Evolutionary conservation across 495 filamentous ascomycete species (phyloP).

Genomic region (Talaromyces thailandensis): DNA sequence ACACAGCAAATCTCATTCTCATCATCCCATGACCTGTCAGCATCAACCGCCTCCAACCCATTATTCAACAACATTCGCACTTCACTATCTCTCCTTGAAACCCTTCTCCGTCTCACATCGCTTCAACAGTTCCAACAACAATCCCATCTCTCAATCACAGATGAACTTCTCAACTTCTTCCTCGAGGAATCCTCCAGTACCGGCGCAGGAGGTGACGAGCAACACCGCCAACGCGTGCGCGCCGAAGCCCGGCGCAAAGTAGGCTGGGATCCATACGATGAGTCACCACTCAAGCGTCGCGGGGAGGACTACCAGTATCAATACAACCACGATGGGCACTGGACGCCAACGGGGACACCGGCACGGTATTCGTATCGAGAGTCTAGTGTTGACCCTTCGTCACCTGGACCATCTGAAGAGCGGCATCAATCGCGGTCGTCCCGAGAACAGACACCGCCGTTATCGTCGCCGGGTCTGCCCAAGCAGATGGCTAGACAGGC

Average conservation of each 20-base stretch:
- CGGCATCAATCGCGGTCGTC: slow-evolving; percentile 9
- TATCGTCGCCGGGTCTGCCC: slow-evolving; percentile 18
- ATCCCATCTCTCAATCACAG: slow-evolving; percentile 86
- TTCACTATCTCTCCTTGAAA: slow-evolving; percentile 88
- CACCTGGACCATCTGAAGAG: not conserved
- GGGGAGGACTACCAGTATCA: slow-evolving; percentile 53
- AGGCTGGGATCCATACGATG: slow-evolving; percentile 85
- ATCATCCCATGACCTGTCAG: slow-evolving; percentile 25
- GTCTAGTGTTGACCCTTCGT: not conserved
- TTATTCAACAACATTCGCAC: slow-evolving; percentile 55
- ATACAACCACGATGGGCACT: slow-evolving; percentile 3
- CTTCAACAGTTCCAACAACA: slow-evolving; percentile 97
- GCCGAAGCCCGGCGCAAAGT: slow-evolving; percentile 64
- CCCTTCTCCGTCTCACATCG: slow-evolving; percentile 80
- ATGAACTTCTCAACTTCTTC: slow-evolving; percentile 92
- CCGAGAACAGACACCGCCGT: slow-evolving; percentile 31
- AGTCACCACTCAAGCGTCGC: slow-evolving; percentile 55
- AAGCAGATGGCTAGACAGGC: not conserved
- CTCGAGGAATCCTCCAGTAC: slow-evolving; percentile 70
- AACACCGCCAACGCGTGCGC: slow-evolving; percentile 61
- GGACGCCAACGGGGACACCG: slow-evolving; percentile 5
- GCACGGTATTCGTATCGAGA: slow-evolving; percentile 4
- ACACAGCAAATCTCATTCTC: slow-evolving; percentile 17
- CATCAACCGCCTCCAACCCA: slow-evolving; percentile 30
- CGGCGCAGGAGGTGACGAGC: slow-evolving; percentile 60